Evolutionary conservation across 1,284 basidiomycete genomes (phyloP).

Genomic region (Sanguinoderma infundibulare): DNA sequence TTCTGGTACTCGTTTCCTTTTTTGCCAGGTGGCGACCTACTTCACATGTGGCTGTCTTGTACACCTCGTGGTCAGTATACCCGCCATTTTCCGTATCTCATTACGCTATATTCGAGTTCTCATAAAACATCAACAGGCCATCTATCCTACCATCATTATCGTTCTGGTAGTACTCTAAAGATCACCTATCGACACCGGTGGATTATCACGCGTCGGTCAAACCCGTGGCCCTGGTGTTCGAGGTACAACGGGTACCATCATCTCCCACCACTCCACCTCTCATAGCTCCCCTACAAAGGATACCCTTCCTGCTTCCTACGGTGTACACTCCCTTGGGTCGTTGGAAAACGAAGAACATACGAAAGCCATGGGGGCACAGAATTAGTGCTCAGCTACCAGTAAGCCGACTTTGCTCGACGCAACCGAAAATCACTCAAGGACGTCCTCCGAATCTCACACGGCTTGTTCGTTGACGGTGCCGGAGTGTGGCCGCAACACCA

Average conservation of each 20-base stretch:
- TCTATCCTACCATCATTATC: not conserved
- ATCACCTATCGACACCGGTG: not conserved
- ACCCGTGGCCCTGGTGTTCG: not conserved
- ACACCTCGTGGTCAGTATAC: not conserved
- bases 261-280: not conserved
- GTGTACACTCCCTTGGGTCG: no score
- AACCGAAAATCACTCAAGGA: no score
- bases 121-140: not conserved
- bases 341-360: no score
- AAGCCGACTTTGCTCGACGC: no score
- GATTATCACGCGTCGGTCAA: not conserved
- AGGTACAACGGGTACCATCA: not conserved
- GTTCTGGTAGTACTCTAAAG: slow-evolving; percentile 1
- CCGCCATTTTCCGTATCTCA: not conserved
- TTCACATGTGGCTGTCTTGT: not conserved
- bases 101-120: no score
- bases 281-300: not conserved
- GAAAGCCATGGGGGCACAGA: no score
- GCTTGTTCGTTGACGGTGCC: no score
- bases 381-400: no score
- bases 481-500: no score
- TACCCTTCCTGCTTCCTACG: no score
- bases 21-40: not conserved
- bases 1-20: no score
- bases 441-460: no score